Base-by-base conservation (phyloP, 2,329 filamentous ascomycete genomes). In the Teratosphaeriaceae sp. region DNA sequence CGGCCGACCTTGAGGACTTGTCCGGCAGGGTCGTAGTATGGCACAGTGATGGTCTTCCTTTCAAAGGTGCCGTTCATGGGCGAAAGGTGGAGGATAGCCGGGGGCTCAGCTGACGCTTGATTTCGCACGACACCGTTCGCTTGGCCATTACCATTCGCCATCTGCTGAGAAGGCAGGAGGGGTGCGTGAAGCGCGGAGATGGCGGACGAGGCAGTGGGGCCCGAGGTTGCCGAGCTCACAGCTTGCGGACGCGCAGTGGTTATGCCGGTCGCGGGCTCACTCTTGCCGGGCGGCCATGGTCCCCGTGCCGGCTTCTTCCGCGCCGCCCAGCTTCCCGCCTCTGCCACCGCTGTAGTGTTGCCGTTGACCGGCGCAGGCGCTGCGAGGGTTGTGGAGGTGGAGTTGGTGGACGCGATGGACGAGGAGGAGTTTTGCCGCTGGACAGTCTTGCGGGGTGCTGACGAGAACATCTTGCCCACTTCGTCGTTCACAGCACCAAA, bases 21-120 rank as follows among this genome's bases (percentile, higher is more conserved):
- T n/a, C n/a, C n/a, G n/a, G n/a, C n/a, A n/a, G n/a, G n/a, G n/a
- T 92, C 92, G 51, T 79, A 85, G 62, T 85, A 95, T 0, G 92
- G 92, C 2, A 98, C 87, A 24, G 79, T 86, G 55, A 98, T 97
- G 33, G 89, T 92, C 69, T 98, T 98, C 58, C 88, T 83, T 65
- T 97, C 92, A 62, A 98, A 98, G 1, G 90, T 97, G 45, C 88
- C 87, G 60, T 98, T 98, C 58, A 97, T 80, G 1, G 92, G 94
- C 5, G 90, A 70, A 4, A 98, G 78, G 48, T 88, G 88, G 31
- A 96, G 76, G 18, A 96, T 82, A 0, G 88, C 87, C 40, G 85
- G 80, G 5, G 79, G 78, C 44, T 83, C 79, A 15, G 63, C 58
- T 24, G 72, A 63, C 21, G 55, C 57, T 50, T 71, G 68, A 40